A percentile compares a stretch with the other conserved stretches of the same genome.
Evolutionary conservation across 306 rosid species (phyloP).

Genomic region (Begonia loranthoides): DNA sequence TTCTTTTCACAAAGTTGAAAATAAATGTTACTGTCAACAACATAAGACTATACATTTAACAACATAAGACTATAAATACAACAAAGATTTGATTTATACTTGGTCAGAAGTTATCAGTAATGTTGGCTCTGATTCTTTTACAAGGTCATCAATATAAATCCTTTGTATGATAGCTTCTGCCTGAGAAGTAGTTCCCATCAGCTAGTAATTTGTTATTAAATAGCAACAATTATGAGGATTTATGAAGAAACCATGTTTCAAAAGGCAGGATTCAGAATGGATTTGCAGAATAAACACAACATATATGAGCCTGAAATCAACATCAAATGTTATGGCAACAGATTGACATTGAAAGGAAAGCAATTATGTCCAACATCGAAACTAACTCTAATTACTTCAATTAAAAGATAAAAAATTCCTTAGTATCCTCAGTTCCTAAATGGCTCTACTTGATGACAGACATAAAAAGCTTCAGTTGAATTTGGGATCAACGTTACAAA

Average conservation of each 20-base stretch:
- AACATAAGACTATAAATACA: constrained; percentile 5
- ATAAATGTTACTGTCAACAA: too few relatives aligned
- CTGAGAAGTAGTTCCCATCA: constrained; percentile 54
- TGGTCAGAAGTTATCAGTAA: constrained; percentile 85
- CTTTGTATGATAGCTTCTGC: constrained; percentile 73
- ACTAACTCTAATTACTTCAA: too few relatives aligned
- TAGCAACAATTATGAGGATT: too few relatives aligned
- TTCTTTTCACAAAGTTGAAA: too few relatives aligned
- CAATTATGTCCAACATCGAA: too few relatives aligned
- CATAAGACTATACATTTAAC: too few relatives aligned
- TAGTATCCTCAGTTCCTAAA: constrained; percentile 40
- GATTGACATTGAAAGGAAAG: too few relatives aligned
- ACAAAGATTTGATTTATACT: constrained; percentile 49
- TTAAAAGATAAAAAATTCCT: not conserved
- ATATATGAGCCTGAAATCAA: too few relatives aligned
- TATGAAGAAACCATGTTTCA: too few relatives aligned
- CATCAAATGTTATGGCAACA: too few relatives aligned
- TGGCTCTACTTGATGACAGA: constrained; percentile 42
- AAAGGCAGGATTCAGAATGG: too few relatives aligned
- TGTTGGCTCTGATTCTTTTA: constrained; percentile 57
- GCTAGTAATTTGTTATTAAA: constrained; percentile 18
- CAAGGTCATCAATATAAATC: constrained; percentile 57
- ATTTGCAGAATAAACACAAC: too few relatives aligned
- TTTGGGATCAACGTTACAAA: constrained; percentile 9
- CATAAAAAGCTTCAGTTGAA: constrained; percentile 8